Conservation (phyloP, 495 filamentous ascomycete species). For the Massariosphaeria phaeospora region DNA sequence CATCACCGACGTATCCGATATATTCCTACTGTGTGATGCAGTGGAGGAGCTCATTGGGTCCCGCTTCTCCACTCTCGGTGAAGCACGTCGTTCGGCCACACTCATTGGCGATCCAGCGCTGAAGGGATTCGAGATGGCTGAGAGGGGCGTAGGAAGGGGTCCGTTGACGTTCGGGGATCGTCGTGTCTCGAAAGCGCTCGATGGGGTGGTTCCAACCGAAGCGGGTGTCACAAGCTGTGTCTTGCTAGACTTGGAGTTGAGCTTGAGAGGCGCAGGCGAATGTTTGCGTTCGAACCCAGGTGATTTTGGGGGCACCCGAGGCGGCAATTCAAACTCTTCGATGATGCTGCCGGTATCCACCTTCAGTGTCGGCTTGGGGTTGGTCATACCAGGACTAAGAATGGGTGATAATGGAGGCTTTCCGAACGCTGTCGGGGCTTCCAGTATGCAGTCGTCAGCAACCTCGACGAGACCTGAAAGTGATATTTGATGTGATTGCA, state of each 20-base stretch:
- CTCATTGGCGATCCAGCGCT: constrained; percentile 22
- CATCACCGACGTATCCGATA: constrained; percentile 57
- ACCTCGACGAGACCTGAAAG: neutral
- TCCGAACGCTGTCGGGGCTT: constrained; percentile 7
- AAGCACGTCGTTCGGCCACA: constrained; percentile 24
- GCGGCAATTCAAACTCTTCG: constrained; percentile 44
- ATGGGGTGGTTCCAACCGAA: constrained; percentile 25
- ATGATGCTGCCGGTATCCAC: constrained; percentile 38
- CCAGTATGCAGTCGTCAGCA: neutral
- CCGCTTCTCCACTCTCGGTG: constrained; percentile 27
- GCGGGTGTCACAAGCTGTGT: constrained; percentile 24
- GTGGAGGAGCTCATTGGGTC: constrained; percentile 9
- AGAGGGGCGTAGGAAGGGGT: constrained; percentile 17
- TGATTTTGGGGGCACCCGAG: constrained; percentile 48
- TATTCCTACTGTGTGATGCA: constrained; percentile 45
- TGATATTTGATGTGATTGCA: constrained; percentile 3
- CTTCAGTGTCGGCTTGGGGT: constrained; percentile 26
- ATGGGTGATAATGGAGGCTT: constrained; percentile 34
- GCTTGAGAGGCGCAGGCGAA: constrained; percentile 27
- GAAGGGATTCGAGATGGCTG: constrained; percentile 25
- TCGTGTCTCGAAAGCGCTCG: constrained; percentile 21
- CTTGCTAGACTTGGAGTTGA: constrained; percentile 29
- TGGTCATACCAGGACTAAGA: constrained; percentile 25
- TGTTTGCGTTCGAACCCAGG: constrained; percentile 28
- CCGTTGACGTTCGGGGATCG: constrained; percentile 22